phyloP scores from a whole-genome alignment of 805 yeast genomes.

The Metschnikowia chrysomelidarum region DNA sequence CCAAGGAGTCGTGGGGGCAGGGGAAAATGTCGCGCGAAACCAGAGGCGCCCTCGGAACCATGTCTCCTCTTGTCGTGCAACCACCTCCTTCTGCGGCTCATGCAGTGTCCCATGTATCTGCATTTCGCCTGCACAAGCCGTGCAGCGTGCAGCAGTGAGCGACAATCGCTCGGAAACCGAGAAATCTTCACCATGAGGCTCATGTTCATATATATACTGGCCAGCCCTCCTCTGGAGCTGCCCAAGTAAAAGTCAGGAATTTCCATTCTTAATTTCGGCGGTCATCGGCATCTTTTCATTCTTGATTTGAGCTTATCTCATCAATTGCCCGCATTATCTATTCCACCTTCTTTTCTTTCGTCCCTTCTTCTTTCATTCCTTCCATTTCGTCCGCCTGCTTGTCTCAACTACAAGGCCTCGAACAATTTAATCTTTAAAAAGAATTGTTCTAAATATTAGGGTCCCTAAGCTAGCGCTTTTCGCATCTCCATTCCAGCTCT shows the following conservation, averaged over 20 bases:
- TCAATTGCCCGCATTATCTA: conserved; percentile 4
- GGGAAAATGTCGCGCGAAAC: conserved; percentile 11
- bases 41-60: conserved; percentile 11
- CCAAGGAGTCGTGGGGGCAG: not conserved
- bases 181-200: conserved; percentile 11
- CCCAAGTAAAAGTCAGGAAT: conserved; percentile 9
- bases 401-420: conserved; percentile 5
- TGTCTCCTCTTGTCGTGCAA: no score
- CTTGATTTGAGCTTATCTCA: not conserved
- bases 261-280: conserved; percentile 3
- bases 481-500: no score
- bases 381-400: conserved; percentile 8
- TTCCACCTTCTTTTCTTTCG: conserved; percentile 2
- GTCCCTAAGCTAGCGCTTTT: no score
- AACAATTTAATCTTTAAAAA: no score
- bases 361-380: conserved; percentile 3
- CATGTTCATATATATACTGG: conserved; percentile 11
- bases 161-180: conserved; percentile 8
- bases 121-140: conserved; percentile 9
- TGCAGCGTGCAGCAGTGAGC: conserved; percentile 10
- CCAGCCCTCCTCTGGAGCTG: conserved; percentile 4
- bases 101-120: conserved; percentile 11
- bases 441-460: no score
- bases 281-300: conserved; percentile 6
- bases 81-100: conserved; percentile 11